phyloP scores from a whole-genome alignment of 208 protist genomes.

The Acanthamoeba castellanii region DNA sequence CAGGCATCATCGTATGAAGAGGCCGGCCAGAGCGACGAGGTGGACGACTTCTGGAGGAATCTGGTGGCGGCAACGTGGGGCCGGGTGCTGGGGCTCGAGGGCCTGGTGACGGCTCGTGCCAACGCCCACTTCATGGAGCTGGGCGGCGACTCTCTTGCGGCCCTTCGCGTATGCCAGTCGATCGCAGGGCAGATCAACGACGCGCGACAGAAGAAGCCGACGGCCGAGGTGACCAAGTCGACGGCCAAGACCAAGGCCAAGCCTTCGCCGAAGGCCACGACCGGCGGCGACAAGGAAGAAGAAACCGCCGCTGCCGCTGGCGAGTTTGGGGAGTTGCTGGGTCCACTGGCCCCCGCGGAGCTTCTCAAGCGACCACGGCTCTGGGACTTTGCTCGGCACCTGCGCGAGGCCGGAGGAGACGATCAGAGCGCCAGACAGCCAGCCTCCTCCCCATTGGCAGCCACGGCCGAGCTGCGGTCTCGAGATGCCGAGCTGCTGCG shows the following conservation, averaged over 20 bases:
- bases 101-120: not conserved
- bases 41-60: not conserved
- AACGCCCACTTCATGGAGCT: conserved; percentile 22
- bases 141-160: conserved; percentile 61
- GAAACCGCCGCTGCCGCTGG: not conserved
- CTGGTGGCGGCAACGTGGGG: not conserved
- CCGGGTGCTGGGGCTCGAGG: conserved; percentile 9
- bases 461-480: not conserved
- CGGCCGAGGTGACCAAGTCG: not conserved
- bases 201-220: not conserved
- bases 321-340: conserved; percentile 55
- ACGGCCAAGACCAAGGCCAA: not conserved
- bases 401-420: not conserved
- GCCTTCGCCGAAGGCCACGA: not conserved
- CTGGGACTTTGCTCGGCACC: conserved; percentile 50
- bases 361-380: conserved; percentile 50
- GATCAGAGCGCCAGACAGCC: not conserved
- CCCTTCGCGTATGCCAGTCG: conserved; percentile 38
- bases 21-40: not conserved
- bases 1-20: not conserved
- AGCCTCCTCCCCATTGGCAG: not conserved
- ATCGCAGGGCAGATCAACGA: not conserved
- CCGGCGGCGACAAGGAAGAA: not conserved
- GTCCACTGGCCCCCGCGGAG: conserved; percentile 33
- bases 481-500: not conserved